These are phyloP conservation scores for Yarrowia sp. DNA, from an alignment of 805 yeast genomes.

Conservation along the genomic window DNA sequence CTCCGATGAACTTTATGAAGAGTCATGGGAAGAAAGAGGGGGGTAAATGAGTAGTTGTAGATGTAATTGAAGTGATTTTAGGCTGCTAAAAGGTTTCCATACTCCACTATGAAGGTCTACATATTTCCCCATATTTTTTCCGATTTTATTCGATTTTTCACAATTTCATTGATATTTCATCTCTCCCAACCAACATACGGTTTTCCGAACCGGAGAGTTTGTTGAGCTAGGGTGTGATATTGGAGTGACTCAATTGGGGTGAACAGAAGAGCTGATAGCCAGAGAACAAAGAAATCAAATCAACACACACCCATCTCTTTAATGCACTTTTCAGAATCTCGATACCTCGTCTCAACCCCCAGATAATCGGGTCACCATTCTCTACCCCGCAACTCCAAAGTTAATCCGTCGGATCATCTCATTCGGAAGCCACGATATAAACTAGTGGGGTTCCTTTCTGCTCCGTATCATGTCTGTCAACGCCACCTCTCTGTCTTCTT, in stretches of 20 bases:
- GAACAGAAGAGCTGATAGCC: background rate
- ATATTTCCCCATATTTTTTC: background rate
- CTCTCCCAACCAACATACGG: conserved; percentile 1
- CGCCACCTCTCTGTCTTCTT: conserved; percentile 57
- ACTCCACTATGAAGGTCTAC: too few species aligned
- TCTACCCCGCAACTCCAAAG: conserved; percentile 15
- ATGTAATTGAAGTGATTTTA: background rate
- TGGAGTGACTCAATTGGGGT: background rate
- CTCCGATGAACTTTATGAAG: conserved; percentile 3
- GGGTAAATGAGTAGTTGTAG: too few species aligned
- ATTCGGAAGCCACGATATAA: background rate
- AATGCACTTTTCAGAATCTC: conserved; percentile 1
- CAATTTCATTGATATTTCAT: background rate
- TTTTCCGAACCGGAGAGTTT: background rate
- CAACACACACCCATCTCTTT: too few species aligned
- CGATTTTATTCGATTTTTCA: background rate
- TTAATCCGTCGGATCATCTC: conserved; percentile 14
- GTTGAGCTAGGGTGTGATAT: background rate
- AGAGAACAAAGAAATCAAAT: background rate
- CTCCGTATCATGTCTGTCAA: conserved; percentile 44
- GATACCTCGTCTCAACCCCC: background rate
- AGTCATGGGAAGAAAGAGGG: background rate
- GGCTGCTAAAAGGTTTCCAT: background rate
- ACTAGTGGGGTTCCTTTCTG: too few species aligned
- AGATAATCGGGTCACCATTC: background rate